Base-by-base conservation (phyloP, 768 basidiomycete genomes). In the Tylopilus subfusipes region DNA sequence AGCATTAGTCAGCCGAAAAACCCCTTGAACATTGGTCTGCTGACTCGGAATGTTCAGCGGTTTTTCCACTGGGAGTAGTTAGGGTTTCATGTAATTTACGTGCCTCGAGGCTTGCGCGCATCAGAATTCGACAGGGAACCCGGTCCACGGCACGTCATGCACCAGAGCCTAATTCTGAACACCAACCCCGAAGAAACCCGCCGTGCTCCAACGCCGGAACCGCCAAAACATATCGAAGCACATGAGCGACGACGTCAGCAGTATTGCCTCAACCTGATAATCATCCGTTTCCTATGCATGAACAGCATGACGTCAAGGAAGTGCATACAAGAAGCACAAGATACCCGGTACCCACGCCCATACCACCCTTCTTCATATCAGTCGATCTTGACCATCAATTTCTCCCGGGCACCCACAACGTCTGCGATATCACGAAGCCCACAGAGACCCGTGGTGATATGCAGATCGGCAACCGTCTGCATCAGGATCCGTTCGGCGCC, bases 401-500 rank as follows among this genome's bases (percentile, higher is more conserved):
- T 36, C 34, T 36, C 34, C 16, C 65, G 64, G 53, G 70, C 74
- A 16, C 72, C 74, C 40, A 66, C 67, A 27, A 78, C 71, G 48
- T 79, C 77, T 11, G 53, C 57, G 16, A 78, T 36, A 42, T 54
- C 66, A 24, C 65, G 66, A 53, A 71, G 73, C 3, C 78, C 78
- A 9, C 71, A 67, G 9, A 80, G 58, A 9, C 78, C 78, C 54
- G 81, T 65, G 12, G 77, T 74, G 47, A 76, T 56, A 56, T 79
- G 71, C 4, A 76, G 54, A 47, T 80, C 78, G 5, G 76, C 70
- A 36, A 80, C 68, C 8, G 76, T 68, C 24, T 68, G 68, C 52
- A 72, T 73, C 54, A 84, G 61, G 16, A 82, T 76, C 46, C 77
- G 73, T 60, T 80, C 73, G 4, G 80, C 77, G 0, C 80, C 83